Percentiles rank a stretch among this genome's conserved stretches.
Evolutionary conservation across 1,284 basidiomycete species (phyloP).

Genomic region (Fomitopsis schrenkii): DNA sequence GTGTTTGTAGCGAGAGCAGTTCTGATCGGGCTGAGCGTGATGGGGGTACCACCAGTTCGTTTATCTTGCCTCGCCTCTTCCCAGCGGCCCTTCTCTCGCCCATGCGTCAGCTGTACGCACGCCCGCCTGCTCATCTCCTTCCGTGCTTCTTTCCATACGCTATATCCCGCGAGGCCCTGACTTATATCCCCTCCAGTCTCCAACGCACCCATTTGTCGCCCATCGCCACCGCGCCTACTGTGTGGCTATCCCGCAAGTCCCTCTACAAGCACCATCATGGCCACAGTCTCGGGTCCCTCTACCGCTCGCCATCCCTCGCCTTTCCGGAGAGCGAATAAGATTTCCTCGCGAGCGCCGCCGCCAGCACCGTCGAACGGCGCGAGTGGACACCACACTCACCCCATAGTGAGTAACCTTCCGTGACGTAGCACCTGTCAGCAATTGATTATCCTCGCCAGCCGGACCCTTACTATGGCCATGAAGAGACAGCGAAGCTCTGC

Average conservation of each 20-base stretch:
- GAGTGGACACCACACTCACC: slow-evolving; percentile 13
- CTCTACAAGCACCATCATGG: slow-evolving; percentile 21
- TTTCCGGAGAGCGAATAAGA: slow-evolving; percentile 21
- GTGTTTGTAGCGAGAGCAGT: not conserved
- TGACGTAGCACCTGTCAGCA: slow-evolving; percentile 2
- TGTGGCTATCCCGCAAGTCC: slow-evolving; percentile 9
- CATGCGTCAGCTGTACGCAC: slow-evolving; percentile 5
- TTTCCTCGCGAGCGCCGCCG: slow-evolving; percentile 15
- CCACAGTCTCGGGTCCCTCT: slow-evolving; percentile 26
- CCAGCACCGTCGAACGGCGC: not conserved
- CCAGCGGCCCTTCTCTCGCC: not conserved
- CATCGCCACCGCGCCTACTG: slow-evolving; percentile 3
- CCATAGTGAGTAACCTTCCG: slow-evolving; percentile 11
- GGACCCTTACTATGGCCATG: slow-evolving; percentile 82
- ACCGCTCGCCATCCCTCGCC: slow-evolving; percentile 28
- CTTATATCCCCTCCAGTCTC: slow-evolving; percentile 5
- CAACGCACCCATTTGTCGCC: slow-evolving; percentile 1
- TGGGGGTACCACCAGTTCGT: not conserved
- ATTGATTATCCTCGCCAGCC: slow-evolving; percentile 6
- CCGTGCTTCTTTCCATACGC: not conserved
- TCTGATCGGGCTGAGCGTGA: slow-evolving; percentile 1
- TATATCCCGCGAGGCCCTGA: not conserved
- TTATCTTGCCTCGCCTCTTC: slow-evolving; percentile 1
- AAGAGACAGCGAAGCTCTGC: slow-evolving; percentile 58
- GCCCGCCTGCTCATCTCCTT: slow-evolving; percentile 2